Conservation (phyloP, 257 asterid species). For the Plantago ovata region DNA sequence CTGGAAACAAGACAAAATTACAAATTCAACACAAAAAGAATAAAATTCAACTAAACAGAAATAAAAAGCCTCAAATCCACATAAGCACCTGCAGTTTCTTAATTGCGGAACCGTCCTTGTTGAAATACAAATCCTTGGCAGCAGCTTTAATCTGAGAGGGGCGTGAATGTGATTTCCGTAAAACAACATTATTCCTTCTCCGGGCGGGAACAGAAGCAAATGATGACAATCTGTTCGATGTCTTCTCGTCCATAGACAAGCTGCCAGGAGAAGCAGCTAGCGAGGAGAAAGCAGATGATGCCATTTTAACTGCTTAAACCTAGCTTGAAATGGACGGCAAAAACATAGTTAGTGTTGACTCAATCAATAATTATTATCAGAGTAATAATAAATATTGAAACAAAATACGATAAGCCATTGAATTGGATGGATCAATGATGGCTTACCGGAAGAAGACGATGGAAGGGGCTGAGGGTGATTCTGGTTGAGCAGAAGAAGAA, state of each 20-base stretch:
- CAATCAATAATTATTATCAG: too few species aligned
- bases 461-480: too few species aligned
- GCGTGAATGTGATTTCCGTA: slow-evolving; percentile 35
- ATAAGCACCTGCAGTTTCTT: slow-evolving; percentile 62
- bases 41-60: neutral
- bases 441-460: too few species aligned
- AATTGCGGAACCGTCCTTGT: slow-evolving; percentile 93
- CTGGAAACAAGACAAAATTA: slow-evolving; percentile 37
- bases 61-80: neutral
- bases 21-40: neutral
- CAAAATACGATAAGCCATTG: too few species aligned
- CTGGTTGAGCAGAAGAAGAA: too few species aligned
- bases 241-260: slow-evolving; percentile 32
- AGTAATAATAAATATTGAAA: too few species aligned
- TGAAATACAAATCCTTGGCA: slow-evolving; percentile 80
- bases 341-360: too few species aligned
- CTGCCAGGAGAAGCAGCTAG: too few species aligned
- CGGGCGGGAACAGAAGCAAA: slow-evolving; percentile 58
- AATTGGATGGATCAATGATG: too few species aligned
- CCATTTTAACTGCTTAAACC: too few species aligned
- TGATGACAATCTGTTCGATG: slow-evolving; percentile 62
- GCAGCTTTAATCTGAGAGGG: slow-evolving; percentile 64
- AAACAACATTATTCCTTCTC: slow-evolving; percentile 43
- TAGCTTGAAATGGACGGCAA: too few species aligned
- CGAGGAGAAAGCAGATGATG: too few species aligned